A percentile compares a stretch with the other conserved stretches of the same genome.
These are phyloP conservation scores for Neurospora sp. DNA, from an alignment of 495 filamentous ascomycete genomes.

Conservation along the genomic window DNA sequence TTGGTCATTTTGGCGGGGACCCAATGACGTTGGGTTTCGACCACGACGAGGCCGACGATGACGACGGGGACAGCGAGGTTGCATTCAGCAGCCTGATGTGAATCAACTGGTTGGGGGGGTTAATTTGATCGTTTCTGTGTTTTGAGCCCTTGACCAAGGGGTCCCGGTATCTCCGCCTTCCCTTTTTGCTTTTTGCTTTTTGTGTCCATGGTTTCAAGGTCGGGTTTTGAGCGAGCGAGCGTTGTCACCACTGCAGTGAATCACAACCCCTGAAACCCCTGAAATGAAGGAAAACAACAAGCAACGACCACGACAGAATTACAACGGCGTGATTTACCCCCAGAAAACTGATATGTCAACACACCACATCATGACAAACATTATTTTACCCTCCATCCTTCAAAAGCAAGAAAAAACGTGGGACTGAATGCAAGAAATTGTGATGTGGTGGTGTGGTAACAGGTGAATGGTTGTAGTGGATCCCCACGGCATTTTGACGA, in stretches of 20 bases:
- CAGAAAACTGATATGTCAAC: not conserved
- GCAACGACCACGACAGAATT: not conserved
- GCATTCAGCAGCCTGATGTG: not conserved
- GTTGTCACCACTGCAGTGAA: not conserved
- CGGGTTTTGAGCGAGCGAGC: not conserved
- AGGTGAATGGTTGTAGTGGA: not conserved
- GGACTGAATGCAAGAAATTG: not conserved
- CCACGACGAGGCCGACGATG: not conserved
- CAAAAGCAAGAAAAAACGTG: not conserved
- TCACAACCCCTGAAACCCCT: not conserved
- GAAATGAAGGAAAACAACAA: not conserved
- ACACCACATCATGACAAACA: not conserved
- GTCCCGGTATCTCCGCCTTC: not conserved
- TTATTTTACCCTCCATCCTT: not conserved
- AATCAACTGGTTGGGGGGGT: not conserved
- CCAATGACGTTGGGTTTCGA: not conserved
- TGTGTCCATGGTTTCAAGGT: not conserved
- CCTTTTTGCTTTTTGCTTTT: not conserved
- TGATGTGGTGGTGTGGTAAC: not conserved
- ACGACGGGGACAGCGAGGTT: not conserved
- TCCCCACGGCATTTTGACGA: not conserved
- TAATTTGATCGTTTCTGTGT: not conserved
- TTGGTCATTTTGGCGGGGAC: not conserved
- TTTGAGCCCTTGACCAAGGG: not conserved
- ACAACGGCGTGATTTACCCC: not conserved